Conservation (phyloP, 768 basidiomycete genomes). For the Trametes elegans region DNA sequence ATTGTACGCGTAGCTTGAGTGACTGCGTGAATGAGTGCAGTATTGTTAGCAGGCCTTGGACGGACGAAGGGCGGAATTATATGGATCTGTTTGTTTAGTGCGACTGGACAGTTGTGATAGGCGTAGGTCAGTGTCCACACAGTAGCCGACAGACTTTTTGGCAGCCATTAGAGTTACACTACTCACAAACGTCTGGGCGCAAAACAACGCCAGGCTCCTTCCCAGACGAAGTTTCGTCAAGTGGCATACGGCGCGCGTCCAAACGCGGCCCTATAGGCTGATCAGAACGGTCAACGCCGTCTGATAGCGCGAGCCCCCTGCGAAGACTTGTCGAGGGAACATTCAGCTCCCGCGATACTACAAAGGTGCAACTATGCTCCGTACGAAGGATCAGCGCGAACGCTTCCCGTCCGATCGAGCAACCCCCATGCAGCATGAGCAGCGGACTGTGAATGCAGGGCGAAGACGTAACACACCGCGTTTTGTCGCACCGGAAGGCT, state of each 20-base stretch:
- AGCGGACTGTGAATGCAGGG: background rate
- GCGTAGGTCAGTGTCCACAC: background rate
- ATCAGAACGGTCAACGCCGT: slow-evolving; percentile 1
- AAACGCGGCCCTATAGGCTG: background rate
- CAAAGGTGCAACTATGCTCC: slow-evolving; percentile 5
- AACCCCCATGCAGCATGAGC: background rate
- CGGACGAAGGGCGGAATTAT: too few relatives aligned
- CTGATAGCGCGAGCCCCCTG: background rate
- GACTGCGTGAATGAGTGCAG: background rate
- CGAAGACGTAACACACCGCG: slow-evolving; percentile 2
- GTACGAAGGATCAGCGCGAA: slow-evolving; percentile 5
- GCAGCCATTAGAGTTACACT: slow-evolving; percentile 6
- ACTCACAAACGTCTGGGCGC: background rate
- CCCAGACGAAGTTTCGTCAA: background rate
- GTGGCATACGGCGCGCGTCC: background rate
- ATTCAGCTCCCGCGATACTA: slow-evolving; percentile 15
- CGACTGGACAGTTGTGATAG: background rate
- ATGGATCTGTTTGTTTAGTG: background rate
- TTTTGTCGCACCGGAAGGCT: background rate
- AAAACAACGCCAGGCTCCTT: background rate
- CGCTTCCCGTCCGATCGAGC: background rate
- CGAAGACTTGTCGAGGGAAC: background rate
- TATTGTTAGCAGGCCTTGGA: background rate
- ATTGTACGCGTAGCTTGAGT: background rate
- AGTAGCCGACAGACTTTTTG: slow-evolving; percentile 14